Evolutionary conservation across 129 eudicot genomes (phyloP), one percentile per base, ranked within the genome.

Genomic region (Flaveria bidentis): DNA sequence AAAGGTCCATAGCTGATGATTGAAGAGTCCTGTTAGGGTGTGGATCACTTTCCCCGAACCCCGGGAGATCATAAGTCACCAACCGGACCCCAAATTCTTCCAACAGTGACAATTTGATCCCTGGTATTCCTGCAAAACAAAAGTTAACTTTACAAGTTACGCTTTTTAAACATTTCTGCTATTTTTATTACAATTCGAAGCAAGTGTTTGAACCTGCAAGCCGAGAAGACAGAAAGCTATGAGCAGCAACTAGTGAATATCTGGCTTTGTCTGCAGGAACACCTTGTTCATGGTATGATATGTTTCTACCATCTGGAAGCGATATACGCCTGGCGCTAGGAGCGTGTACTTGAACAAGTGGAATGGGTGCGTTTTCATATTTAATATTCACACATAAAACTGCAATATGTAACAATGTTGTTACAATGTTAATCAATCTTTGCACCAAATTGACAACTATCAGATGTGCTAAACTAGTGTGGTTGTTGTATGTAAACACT

Each of bases 31-130:
- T 80, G 64, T 81, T 78, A 28, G 91, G 92, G 81, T 94, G 93
- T 33, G 93, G 93, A 79, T 94, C 97, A 36, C 98, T 94, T 84
- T 94, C 97, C 53, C 98, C 97, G 74, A 94, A 94, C 56, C 98
- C 97, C 17, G 97, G 98, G 57, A 89, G 96, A 82, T 94, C 98
- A 53, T 91, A 94, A 73, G 90, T 87, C 63, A 94, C 84, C 79
- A 94, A 82, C 51, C 96, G 93, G 71, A 94, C 88, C 41, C 97
- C 97, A 61, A 87, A 94, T 65, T 91, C 96, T 83, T 91, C 93
- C 46, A 91, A 86, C 39, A 94, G 84, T n/a, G 87, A 78, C 78
- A 25, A 49, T 51, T 82, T 87, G 53, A 94, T 77, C 18, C 97
- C 96, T 0, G 96, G 89, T 62, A 89, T 79, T 73, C 98, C 98